A percentile compares a stretch with the other conserved stretches of the same genome.
phyloP scores from a whole-genome alignment of 495 filamentous ascomycete species.

The Penicillium longicatenatum region DNA sequence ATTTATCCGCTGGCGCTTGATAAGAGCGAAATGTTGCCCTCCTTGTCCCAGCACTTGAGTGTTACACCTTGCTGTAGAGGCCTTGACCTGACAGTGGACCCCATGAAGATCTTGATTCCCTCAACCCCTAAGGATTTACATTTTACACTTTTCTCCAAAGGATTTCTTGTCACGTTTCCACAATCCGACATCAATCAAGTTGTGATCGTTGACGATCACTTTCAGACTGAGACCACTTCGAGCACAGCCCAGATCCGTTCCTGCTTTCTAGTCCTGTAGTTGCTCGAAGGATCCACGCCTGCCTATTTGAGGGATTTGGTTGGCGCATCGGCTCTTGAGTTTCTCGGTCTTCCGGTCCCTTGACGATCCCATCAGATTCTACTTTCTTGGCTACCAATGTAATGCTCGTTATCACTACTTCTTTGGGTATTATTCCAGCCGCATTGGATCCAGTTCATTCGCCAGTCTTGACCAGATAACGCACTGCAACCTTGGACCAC shows the following conservation, averaged over 20 bases:
- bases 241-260: background rate
- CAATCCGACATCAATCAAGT: background rate
- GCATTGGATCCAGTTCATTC: slow-evolving; percentile 1
- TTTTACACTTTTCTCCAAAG: background rate
- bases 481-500: background rate
- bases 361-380: slow-evolving; percentile 1
- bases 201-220: no score
- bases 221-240: background rate
- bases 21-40: no score
- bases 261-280: slow-evolving; percentile 3
- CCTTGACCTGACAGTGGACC: background rate
- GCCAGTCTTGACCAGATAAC: slow-evolving; percentile 2
- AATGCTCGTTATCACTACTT: background rate
- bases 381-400: background rate
- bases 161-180: background rate
- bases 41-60: no score
- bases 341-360: background rate
- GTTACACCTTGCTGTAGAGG: no score
- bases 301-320: slow-evolving; percentile 4
- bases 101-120: background rate
- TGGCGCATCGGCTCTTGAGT: background rate
- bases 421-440: background rate
- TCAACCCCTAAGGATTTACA: background rate
- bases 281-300: slow-evolving; percentile 7
- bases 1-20: background rate